phyloP scores from a whole-genome alignment of 192 early-diverging fungal genomes.

The Coemansia sp. region DNA sequence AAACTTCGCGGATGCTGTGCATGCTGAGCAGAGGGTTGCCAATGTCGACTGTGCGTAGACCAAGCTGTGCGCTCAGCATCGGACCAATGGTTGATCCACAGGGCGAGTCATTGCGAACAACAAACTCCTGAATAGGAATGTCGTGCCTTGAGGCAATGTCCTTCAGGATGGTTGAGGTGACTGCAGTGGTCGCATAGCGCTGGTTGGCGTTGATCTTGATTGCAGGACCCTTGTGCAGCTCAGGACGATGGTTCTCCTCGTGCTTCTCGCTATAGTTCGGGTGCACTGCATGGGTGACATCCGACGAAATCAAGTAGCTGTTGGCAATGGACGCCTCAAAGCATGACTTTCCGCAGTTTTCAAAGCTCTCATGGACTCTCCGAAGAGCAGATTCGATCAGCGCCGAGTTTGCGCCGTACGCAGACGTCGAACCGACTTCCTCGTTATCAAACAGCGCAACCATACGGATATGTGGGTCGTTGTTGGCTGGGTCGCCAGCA shows the following conservation, averaged over 20 bases:
- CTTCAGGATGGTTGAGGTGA: slow-evolving; percentile 69
- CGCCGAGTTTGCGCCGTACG: slow-evolving; percentile 92
- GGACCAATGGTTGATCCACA: slow-evolving; percentile 98
- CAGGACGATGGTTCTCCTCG: slow-evolving; percentile 89
- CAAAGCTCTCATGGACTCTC: slow-evolving; percentile 58
- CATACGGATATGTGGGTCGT: slow-evolving; percentile 68
- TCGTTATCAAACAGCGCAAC: slow-evolving; percentile 97
- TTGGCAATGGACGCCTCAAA: slow-evolving; percentile 85
- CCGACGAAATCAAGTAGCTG: slow-evolving; percentile 85
- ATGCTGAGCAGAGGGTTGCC: slow-evolving; percentile 95
- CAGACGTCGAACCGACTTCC: slow-evolving; percentile 90
- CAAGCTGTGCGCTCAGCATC: slow-evolving; percentile 90
- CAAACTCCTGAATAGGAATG: slow-evolving; percentile 88
- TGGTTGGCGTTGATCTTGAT: slow-evolving; percentile 99
- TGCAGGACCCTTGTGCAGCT: slow-evolving; percentile 90
- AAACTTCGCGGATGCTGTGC: slow-evolving; percentile 95
- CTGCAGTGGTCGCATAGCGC: slow-evolving; percentile 78
- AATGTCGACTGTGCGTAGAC: slow-evolving; percentile 94
- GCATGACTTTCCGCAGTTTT: slow-evolving; percentile 48
- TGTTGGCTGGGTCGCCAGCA: slow-evolving; percentile 33
- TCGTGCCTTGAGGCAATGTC: slow-evolving; percentile 74
- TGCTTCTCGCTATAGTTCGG: slow-evolving; percentile 92
- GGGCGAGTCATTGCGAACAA: slow-evolving; percentile 89
- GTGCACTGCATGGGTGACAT: slow-evolving; percentile 92
- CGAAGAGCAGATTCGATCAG: slow-evolving; percentile 73